Evolutionary conservation across 1,284 basidiomycete genomes (phyloP).

Genomic region (Testicularia cyperi): DNA sequence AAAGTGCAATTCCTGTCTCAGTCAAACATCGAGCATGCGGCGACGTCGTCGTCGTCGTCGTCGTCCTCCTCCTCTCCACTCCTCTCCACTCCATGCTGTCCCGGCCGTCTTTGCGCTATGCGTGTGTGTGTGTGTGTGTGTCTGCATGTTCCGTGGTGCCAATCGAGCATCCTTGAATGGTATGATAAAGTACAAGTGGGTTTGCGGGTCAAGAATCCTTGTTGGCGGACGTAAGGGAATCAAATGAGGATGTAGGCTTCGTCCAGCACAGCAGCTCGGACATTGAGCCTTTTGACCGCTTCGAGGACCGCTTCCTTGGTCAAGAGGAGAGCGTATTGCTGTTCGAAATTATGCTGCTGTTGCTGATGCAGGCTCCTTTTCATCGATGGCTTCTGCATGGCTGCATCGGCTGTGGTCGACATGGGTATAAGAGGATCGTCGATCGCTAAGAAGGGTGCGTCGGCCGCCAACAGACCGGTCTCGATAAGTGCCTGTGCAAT

Average conservation of each 20-base stretch:
- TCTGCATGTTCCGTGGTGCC: no score
- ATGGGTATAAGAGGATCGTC: not conserved
- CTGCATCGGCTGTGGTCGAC: not conserved
- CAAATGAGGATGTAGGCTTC: constrained; percentile 33
- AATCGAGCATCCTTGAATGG: no score
- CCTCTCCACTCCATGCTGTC: no score
- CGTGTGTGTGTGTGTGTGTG: no score
- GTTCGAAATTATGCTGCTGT: not conserved
- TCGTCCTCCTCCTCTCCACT: no score
- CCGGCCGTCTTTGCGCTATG: no score
- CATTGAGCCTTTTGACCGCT: constrained; percentile 21
- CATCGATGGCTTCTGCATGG: not conserved
- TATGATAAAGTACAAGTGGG: no score
- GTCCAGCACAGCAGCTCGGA: constrained; percentile 46
- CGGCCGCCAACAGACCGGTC: constrained; percentile 72
- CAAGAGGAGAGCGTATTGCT: constrained; percentile 21
- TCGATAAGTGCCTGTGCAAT: constrained; percentile 83
- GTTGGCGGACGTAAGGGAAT: not conserved
- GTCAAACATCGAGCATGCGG: no score
- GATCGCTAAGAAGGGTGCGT: constrained; percentile 13
- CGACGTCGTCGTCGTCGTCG: no score
- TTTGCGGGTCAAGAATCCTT: no score
- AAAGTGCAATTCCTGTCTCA: no score
- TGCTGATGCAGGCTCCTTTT: not conserved
- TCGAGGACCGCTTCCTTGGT: constrained; percentile 24